Base-by-base conservation (phyloP, 2,329 filamentous ascomycete species). In the Pseudopyricularia javanii region DNA sequence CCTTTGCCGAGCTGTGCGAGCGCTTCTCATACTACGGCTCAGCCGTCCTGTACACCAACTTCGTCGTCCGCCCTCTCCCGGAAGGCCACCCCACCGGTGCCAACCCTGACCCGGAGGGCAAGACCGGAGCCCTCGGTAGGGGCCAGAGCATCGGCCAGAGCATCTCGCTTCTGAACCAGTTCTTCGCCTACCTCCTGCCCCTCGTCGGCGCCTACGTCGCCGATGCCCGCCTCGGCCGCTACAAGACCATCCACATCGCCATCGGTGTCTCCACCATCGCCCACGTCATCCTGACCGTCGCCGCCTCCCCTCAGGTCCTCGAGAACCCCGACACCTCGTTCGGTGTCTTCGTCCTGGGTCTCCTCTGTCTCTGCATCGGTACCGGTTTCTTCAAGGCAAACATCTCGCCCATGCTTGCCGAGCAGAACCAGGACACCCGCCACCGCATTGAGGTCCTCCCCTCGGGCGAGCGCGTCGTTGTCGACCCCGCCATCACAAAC, bases 301-400 rank as follows among this genome's bases (percentile, higher is more conserved):
- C 84, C 2, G 78, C 85, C 15, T 69, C 85, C 1, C 85, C 85
- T 0, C 61, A 64, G 3, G 79, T 86, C 49, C 82, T 89, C 48
- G 68, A 77, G 47, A 68, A 78, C 56, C 68, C 69, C 34, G 74
- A 81, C 15, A 70, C 73, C 12, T 72, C 83, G 0, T 78, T 88
- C 47, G 83, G 72, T 1, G 81, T 78, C 51, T 85, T 88, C 60
- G 75, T 89, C 61, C 78, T 89, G 62, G 85, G 84, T n/a, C 68
- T 75, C 32, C 61, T 76, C 33, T 62, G 63, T 24, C 70, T 77
- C 37, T 73, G 74, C 58, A 66, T 88, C 30, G 86, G 86, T 45
- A 88, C 85, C 1, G 86, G 86, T 56, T 85, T 87, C 61, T 89
- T 91, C 78, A 91, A 91, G 72, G 79, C 83, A 57, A 91, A 91